Conservation (phyloP, 1,284 basidiomycete species). For the Cryptococcus sp. region DNA sequence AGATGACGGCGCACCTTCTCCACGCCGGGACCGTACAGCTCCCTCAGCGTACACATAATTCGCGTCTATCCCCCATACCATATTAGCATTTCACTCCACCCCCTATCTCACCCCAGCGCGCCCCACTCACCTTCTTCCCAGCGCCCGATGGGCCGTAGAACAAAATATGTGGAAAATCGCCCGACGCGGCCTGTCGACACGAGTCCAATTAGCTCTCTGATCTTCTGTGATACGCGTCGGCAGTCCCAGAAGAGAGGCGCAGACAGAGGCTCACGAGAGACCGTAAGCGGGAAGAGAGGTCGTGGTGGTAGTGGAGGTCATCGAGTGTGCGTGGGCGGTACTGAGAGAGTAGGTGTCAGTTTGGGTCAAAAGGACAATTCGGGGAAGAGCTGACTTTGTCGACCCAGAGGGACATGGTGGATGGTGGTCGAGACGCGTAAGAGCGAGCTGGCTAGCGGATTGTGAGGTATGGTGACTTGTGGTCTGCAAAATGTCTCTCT, state of each 20-base stretch:
- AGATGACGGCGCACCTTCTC: slow-evolving; percentile 66
- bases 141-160: slow-evolving; percentile 98
- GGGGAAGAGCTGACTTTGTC: slow-evolving; percentile 61
- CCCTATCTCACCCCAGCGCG: not conserved
- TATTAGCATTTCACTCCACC: slow-evolving; percentile 8
- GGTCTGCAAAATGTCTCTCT: not conserved
- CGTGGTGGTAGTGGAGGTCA: slow-evolving; percentile 83
- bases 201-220: not conserved
- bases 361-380: not conserved
- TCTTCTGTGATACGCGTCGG: slow-evolving; percentile 9
- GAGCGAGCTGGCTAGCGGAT: not conserved
- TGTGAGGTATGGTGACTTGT: not conserved
- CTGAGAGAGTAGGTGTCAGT: slow-evolving; percentile 49
- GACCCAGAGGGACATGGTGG: slow-evolving; percentile 79
- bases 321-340: slow-evolving; percentile 82
- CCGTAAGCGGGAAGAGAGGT: slow-evolving; percentile 73
- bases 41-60: slow-evolving; percentile 80
- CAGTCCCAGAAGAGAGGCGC: not conserved
- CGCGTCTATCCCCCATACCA: slow-evolving; percentile 58
- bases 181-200: slow-evolving; percentile 64
- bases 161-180: slow-evolving; percentile 95
- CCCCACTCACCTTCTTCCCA: slow-evolving; percentile 70
- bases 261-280: slow-evolving; percentile 61
- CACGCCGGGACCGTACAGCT: slow-evolving; percentile 86
- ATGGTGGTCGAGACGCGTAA: slow-evolving; percentile 6